Conservation (phyloP, 2,329 filamentous ascomycete species). For the Diaporthe ampelina region DNA sequence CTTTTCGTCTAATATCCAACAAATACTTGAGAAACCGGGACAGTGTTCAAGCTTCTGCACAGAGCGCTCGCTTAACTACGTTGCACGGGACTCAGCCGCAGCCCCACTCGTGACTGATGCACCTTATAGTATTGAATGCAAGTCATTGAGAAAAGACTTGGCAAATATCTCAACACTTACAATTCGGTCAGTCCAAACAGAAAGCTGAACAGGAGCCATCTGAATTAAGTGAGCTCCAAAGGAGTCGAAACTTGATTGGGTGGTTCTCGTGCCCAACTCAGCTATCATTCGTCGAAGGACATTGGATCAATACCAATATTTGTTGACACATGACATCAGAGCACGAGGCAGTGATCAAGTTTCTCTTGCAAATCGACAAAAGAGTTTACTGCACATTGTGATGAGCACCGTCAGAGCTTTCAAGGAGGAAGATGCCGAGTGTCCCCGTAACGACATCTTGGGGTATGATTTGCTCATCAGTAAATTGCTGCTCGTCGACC, state of each 20-base stretch:
- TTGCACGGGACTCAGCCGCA: background rate
- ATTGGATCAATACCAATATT: background rate
- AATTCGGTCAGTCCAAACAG: background rate
- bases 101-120: background rate
- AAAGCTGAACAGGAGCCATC: too few species aligned
- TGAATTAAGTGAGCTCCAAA: background rate
- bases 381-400: background rate
- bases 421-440: background rate
- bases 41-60: background rate
- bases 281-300: background rate
- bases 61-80: background rate
- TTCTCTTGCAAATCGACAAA: background rate
- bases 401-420: background rate
- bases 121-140: background rate
- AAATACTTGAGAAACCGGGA: background rate
- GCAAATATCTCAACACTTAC: background rate
- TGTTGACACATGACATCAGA: background rate
- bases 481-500: background rate
- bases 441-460: background rate
- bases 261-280: background rate
- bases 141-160: background rate
- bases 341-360: background rate
- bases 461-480: background rate
- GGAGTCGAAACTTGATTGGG: background rate
- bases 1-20: background rate